Evolutionary conservation across 208 protist species (phyloP), one percentile per base, ranked within the genome.

Genomic region (Tritrichomonas foetus): DNA sequence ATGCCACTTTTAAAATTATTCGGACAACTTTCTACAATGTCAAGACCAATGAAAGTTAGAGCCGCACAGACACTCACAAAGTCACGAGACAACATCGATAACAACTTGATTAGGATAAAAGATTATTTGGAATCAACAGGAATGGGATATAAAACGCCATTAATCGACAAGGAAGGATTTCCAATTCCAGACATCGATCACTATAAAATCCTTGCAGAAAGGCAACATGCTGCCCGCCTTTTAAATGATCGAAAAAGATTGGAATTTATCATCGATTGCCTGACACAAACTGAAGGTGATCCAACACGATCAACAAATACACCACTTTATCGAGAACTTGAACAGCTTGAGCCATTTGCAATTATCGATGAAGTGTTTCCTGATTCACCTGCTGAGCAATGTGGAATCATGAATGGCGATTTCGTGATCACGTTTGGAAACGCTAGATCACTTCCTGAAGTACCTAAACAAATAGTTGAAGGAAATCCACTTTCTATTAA

Each of bases 81-180:
- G 39, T 41, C 27, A 39, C 8, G 78, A 11, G 78, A 89, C 27
- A 39, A 2, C 16, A 89, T 89, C 39, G 78, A 89, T 57, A 57
- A 89, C 0, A 25, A 57, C 3, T 39, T 89, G 5, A 27, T 53
- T 53, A 9, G 30, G 8, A 89, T 89, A 16, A 89, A 89, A 20
- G 47, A 53, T 57, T 89, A 89, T 50, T 36, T 89, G 0, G 78
- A 89, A 30, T 36, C 47, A 53, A 57, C 78, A 22, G 78, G 78
- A 27, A 27, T 89, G 33, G 78, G 78, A 13, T 89, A 89, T 89
- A 53, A 20, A 61, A 33, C n/a, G 22, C 27, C 41, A 36, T 57
- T 89, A 39, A 36, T 89, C 30, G 78, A 89, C 39, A 57, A 89
- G 20, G 78, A 89, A 57, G 78, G 78, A 57, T 89, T 57, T 57